A percentile compares a stretch with the other conserved stretches of the same genome.
Evolutionary conservation across 768 basidiomycete species (phyloP).

Genomic region (Lyophyllum semitale): DNA sequence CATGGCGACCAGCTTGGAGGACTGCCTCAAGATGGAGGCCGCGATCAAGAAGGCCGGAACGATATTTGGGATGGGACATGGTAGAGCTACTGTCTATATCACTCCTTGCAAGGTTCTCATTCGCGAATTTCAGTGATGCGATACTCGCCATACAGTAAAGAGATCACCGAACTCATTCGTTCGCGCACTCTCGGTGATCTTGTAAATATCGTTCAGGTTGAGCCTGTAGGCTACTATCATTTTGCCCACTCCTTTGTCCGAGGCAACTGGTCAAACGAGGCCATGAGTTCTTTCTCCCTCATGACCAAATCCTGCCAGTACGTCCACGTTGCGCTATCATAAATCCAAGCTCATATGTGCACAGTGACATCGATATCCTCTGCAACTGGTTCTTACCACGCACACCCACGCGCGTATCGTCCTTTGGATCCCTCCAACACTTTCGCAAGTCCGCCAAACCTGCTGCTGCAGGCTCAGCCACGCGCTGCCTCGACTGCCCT

Average conservation of each 20-base stretch:
- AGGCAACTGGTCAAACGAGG: slow-evolving; percentile 76
- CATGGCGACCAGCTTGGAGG: slow-evolving; percentile 75
- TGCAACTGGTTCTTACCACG: slow-evolving; percentile 76
- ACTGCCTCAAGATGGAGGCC: slow-evolving; percentile 74
- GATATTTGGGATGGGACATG: slow-evolving; percentile 89
- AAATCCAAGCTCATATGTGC: slow-evolving; percentile 5
- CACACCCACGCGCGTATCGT: slow-evolving; percentile 69
- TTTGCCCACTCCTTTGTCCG: slow-evolving; percentile 91
- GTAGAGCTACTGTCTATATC: slow-evolving; percentile 39
- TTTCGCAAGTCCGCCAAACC: slow-evolving; percentile 80
- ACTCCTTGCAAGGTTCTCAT: not conserved
- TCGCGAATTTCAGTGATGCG: slow-evolving; percentile 60
- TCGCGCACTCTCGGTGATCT: slow-evolving; percentile 75
- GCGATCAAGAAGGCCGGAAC: slow-evolving; percentile 68
- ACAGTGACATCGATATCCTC: slow-evolving; percentile 82
- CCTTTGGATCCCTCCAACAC: slow-evolving; percentile 85
- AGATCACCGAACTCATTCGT: slow-evolving; percentile 67
- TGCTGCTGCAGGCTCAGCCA: slow-evolving; percentile 60
- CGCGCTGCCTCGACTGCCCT: slow-evolving; percentile 77
- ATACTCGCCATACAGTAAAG: slow-evolving; percentile 82
- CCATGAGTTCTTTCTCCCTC: slow-evolving; percentile 73
- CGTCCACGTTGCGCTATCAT: slow-evolving; percentile 24
- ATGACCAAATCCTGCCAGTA: slow-evolving; percentile 94
- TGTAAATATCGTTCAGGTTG: slow-evolving; percentile 81
- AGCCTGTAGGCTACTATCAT: slow-evolving; percentile 86